Conservation (phyloP, 1,284 basidiomycete genomes). For the Leccinum griseonigrum region DNA sequence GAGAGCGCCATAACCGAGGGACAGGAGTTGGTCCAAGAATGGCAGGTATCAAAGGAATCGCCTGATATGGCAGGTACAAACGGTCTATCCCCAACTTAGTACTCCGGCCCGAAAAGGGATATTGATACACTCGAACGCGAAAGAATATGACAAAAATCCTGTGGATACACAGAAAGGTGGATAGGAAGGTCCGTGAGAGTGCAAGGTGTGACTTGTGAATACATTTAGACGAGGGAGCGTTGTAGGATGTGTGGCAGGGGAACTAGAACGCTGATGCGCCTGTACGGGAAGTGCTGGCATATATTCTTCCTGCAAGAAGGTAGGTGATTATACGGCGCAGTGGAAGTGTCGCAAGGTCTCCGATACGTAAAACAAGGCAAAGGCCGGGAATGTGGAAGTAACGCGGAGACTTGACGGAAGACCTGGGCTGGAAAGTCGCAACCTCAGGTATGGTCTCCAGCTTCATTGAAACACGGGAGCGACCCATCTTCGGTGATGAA, state of each 20-base stretch:
- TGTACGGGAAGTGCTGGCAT: conserved; percentile 17
- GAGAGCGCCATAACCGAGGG: not conserved
- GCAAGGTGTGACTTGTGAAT: conserved; percentile 6
- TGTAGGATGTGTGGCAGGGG: conserved; percentile 1
- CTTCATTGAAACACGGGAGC: conserved; percentile 26
- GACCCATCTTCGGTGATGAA: conserved; percentile 28
- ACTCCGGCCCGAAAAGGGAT: conserved; percentile 2
- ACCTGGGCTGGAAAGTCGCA: conserved; percentile 31
- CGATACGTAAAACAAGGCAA: conserved; percentile 27
- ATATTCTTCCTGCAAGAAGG: conserved; percentile 25
- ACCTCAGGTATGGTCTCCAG: conserved; percentile 35
- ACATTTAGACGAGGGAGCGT: conserved; percentile 1
- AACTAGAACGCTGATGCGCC: conserved; percentile 16
- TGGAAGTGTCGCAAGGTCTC: conserved; percentile 30
- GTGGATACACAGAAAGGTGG: conserved; percentile 13
- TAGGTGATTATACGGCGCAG: conserved; percentile 25
- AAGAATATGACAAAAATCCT: conserved; percentile 4
- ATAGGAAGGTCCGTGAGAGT: conserved; percentile 8
- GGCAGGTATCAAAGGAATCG: conserved; percentile 29
- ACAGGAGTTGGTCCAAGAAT: conserved; percentile 20
- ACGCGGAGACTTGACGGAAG: conserved; percentile 7
- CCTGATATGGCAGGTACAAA: conserved; percentile 31
- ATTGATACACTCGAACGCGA: conserved; percentile 18
- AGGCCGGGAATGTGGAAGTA: conserved; percentile 28
- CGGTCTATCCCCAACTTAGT: conserved; percentile 2